A percentile compares a stretch with the other conserved stretches of the same genome.
These are phyloP conservation scores for Sporothrix variecibatus DNA, from an alignment of 2,329 filamentous ascomycete species.

Conservation along the genomic window DNA sequence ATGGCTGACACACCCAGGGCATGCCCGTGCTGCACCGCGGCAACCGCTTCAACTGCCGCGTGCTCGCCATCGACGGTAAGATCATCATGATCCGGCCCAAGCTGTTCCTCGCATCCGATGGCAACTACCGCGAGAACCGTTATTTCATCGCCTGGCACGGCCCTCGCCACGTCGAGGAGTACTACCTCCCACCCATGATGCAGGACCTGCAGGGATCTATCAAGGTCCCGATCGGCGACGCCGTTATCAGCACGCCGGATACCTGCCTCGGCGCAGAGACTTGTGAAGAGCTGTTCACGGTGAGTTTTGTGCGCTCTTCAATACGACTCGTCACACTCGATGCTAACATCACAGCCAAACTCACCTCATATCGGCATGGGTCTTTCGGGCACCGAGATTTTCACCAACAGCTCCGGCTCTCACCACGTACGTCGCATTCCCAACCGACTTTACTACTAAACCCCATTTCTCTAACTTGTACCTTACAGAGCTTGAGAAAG, in stretches of 20 bases:
- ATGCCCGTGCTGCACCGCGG: constrained; percentile 65
- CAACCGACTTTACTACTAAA: not conserved
- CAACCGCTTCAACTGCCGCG: constrained; percentile 65
- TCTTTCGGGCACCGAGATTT: constrained; percentile 71
- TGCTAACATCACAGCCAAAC: constrained; percentile 29
- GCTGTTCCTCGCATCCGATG: constrained; percentile 49
- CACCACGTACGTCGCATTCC: constrained; percentile 47
- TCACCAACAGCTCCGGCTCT: constrained; percentile 68
- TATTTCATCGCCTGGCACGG: constrained; percentile 66
- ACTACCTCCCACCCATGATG: constrained; percentile 62
- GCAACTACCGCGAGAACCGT: constrained; percentile 60
- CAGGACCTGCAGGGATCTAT: constrained; percentile 50
- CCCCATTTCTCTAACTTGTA: not conserved
- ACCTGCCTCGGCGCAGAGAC: constrained; percentile 56
- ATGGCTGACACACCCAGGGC: constrained; percentile 33
- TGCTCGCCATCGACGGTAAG: constrained; percentile 65
- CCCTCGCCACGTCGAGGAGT: constrained; percentile 62
- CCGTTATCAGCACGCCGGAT: constrained; percentile 60
- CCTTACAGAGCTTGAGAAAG: constrained; percentile 53
- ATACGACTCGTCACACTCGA: not conserved
- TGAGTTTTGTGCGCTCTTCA: not conserved
- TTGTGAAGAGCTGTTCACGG: constrained; percentile 36
- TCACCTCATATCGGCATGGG: constrained; percentile 59
- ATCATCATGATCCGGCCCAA: constrained; percentile 74
- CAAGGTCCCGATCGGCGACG: constrained; percentile 67